Evolutionary conservation across 257 asterid species (phyloP).

Genomic region (Capsicum chinense): DNA sequence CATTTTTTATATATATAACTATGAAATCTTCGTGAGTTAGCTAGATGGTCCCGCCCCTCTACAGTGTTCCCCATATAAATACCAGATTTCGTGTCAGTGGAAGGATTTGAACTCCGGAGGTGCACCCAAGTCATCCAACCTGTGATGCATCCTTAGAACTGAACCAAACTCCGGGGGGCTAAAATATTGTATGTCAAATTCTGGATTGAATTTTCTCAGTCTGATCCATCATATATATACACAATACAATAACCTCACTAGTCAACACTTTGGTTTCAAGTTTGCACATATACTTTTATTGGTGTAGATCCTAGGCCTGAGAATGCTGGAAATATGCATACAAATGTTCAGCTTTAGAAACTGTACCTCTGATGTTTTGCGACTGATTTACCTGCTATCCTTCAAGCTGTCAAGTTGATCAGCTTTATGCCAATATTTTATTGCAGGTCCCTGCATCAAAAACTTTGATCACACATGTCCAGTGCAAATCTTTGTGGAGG

Average conservation of each 20-base stretch:
- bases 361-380: constrained; percentile 2
- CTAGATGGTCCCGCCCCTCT: not conserved
- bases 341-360: not conserved
- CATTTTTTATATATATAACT: not conserved
- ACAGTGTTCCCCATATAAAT: not conserved
- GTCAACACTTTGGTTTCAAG: not conserved
- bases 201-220: not conserved
- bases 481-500: constrained; percentile 91
- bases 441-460: constrained; percentile 70
- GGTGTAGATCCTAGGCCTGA: not conserved
- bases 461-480: constrained; percentile 85
- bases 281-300: not conserved
- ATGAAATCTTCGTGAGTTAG: not conserved
- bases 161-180: not conserved
- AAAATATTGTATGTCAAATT: not conserved
- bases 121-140: not conserved
- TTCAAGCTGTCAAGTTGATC: not conserved
- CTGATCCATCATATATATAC: not conserved
- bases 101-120: not conserved
- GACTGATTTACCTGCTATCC: not conserved
- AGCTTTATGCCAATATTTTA: not conserved
- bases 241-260: not conserved
- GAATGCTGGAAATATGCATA: not conserved
- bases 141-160: not conserved
- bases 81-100: not conserved